Conservation (phyloP, 140 eudicot species). For the Ambrosia hybrid region DNA sequence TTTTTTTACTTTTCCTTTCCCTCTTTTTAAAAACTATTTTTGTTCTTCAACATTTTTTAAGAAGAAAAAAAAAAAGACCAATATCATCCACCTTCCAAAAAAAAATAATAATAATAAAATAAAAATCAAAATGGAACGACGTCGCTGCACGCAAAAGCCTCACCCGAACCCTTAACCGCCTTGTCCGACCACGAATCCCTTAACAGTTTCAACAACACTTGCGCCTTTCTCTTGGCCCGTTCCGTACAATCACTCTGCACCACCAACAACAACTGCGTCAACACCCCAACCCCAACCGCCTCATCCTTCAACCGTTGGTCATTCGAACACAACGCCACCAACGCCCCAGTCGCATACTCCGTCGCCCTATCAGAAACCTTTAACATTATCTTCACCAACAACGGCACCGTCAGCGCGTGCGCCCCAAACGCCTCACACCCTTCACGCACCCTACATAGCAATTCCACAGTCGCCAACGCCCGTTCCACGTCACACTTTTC, state of each 20-base stretch:
- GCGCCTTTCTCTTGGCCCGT: slow-evolving; percentile 89
- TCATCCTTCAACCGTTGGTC: slow-evolving; percentile 64
- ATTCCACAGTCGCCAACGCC: slow-evolving; percentile 87
- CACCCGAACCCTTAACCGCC: slow-evolving; percentile 58
- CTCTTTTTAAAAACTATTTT: slow-evolving; percentile 4
- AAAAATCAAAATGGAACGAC: slow-evolving; percentile 61
- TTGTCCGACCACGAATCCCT: slow-evolving; percentile 90
- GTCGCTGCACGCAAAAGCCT: slow-evolving; percentile 79
- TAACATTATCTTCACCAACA: slow-evolving; percentile 67
- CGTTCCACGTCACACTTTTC: slow-evolving; percentile 92
- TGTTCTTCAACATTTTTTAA: background rate
- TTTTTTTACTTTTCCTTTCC: background rate
- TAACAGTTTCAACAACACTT: slow-evolving; percentile 78
- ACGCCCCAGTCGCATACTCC: slow-evolving; percentile 88
- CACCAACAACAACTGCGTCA: slow-evolving; percentile 76
- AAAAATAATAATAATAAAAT: background rate
- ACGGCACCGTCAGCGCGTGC: slow-evolving; percentile 90
- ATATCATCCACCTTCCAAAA: background rate
- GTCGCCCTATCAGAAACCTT: slow-evolving; percentile 87
- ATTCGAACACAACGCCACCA: slow-evolving; percentile 69
- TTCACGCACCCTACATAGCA: slow-evolving; percentile 66
- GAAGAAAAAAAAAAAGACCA: slow-evolving; percentile 12
- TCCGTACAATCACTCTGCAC: slow-evolving; percentile 95
- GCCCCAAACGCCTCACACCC: slow-evolving; percentile 80
- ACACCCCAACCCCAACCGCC: slow-evolving; percentile 86